Evolutionary conservation across 768 basidiomycete species (phyloP).

Genomic region (Amanita subjunquillea): DNA sequence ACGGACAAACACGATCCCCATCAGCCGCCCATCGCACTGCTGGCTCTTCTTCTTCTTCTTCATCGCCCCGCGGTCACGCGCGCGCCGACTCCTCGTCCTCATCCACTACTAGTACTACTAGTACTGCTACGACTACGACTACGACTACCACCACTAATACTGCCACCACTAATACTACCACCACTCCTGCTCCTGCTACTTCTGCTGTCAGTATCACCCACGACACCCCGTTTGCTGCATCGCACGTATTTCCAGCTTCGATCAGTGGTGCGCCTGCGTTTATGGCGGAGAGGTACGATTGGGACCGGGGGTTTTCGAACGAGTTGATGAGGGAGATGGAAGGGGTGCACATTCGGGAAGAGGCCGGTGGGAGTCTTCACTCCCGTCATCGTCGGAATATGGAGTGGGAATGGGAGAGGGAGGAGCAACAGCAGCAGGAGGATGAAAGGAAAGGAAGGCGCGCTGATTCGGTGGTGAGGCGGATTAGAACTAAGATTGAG

Average conservation of each 20-base stretch:
- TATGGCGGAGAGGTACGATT: conserved; percentile 45
- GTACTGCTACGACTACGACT: too few species aligned
- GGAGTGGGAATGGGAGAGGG: conserved; percentile 2
- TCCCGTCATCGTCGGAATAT: background rate
- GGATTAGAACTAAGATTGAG: conserved; percentile 1
- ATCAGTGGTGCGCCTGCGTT: conserved; percentile 61
- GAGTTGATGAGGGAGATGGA: conserved; percentile 32
- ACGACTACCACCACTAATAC: too few species aligned
- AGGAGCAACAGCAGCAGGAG: background rate
- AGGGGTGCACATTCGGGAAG: background rate
- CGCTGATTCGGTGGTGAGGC: background rate
- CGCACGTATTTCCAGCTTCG: conserved; percentile 26
- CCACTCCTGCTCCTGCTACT: background rate
- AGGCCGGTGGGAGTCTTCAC: background rate
- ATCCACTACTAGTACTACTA: too few species aligned
- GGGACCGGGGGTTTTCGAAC: conserved; percentile 61
- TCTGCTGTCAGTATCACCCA: background rate
- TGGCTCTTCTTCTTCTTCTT: conserved; percentile 11
- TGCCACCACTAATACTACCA: too few species aligned
- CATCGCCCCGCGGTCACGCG: conserved; percentile 9
- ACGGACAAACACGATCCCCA: conserved; percentile 9
- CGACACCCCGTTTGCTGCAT: conserved; percentile 30
- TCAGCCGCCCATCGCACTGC: background rate
- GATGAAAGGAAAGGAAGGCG: background rate
- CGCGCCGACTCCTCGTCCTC: too few species aligned